Percentiles rank a stretch among this genome's conserved stretches.
Conservation (phyloP, 2,329 filamentous ascomycete species). For the Alternaria conjuncta region DNA sequence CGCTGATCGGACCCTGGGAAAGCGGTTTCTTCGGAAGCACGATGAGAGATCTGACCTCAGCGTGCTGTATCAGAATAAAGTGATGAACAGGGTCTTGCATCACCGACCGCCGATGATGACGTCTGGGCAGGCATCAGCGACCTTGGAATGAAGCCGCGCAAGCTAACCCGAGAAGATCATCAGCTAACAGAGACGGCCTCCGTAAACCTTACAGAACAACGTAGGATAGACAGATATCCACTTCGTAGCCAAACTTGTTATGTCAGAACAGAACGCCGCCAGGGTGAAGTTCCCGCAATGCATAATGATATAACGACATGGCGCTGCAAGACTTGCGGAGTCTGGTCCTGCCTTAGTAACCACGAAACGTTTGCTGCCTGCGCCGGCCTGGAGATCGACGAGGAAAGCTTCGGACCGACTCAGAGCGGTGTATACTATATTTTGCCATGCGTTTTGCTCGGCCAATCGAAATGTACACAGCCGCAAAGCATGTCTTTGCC, state of each 20-base stretch:
- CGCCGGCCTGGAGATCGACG: slow-evolving; percentile 1
- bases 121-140: slow-evolving; percentile 8
- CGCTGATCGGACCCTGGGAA: not conserved
- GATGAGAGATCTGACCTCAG: slow-evolving; percentile 30
- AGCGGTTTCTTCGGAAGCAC: slow-evolving; percentile 10
- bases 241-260: slow-evolving; percentile 2
- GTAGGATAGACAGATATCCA: not conserved
- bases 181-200: slow-evolving; percentile 6
- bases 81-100: slow-evolving; percentile 35
- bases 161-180: slow-evolving; percentile 10
- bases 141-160: slow-evolving; percentile 3
- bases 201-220: slow-evolving; percentile 3
- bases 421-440: slow-evolving; percentile 27
- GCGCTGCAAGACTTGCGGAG: slow-evolving; percentile 29
- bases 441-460: slow-evolving; percentile 8
- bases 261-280: slow-evolving; percentile 6
- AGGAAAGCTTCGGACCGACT: slow-evolving; percentile 12
- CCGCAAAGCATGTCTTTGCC: not conserved
- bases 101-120: slow-evolving; percentile 26
- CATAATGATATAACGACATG: slow-evolving; percentile 19
- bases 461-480: slow-evolving; percentile 17
- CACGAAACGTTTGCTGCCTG: slow-evolving; percentile 26
- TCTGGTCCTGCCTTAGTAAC: slow-evolving; percentile 24
- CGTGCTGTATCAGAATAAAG: slow-evolving; percentile 15
- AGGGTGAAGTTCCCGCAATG: slow-evolving; percentile 7